Base-by-base conservation (phyloP, 192 early-diverging fungal species). In the Coemansia sp. region DNA sequence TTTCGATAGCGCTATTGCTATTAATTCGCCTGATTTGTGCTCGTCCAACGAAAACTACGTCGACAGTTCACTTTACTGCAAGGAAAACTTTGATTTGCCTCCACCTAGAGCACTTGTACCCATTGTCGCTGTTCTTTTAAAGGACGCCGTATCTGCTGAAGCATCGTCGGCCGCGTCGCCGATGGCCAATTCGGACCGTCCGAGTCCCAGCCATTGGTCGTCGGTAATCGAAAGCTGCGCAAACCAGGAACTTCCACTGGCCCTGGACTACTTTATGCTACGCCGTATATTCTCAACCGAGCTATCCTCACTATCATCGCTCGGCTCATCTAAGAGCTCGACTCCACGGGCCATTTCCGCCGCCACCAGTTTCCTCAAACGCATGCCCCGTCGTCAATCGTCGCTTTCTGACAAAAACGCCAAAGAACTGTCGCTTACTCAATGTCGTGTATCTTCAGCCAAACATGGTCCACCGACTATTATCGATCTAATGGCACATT, bases 51-150 rank as follows among this genome's bases (percentile, higher is more conserved):
- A 80, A 63, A 62, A 67, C 52, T 75, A 75, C 40, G 78, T 72
- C 11, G 61, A 60, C 49, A 80, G 78, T 63, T 29, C 60, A 6
- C 51, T 80, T 63, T 80, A 68, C 55, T 60, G 68, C 66, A 80
- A 75, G 31, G 78, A 75, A 36, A 60, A 54, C 29, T 65, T 65
- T 56, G 73, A 75, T 48, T 56, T 80, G 63, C 78, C 78, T 29
- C 54, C 78, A 38, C 68, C 73, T 18, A 65, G 78, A 28, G 60
- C 69, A 1, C 61, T 81, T n/a, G 73, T 81, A 34, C 78, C 78
- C 30, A 75, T 80, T n/a, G 69, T 80, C 22, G 77, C 77, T 7
- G 77, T 80, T 48, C 72, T 80, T 52, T 60, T 80, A 31, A 80
- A 80, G 50, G 77, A 80, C 48, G 77, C 77, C 6, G 72, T 74